These are phyloP conservation scores for Oryza glumipatula DNA, from an alignment of 176 grass and related monocot genomes.

Conservation along the genomic window DNA sequence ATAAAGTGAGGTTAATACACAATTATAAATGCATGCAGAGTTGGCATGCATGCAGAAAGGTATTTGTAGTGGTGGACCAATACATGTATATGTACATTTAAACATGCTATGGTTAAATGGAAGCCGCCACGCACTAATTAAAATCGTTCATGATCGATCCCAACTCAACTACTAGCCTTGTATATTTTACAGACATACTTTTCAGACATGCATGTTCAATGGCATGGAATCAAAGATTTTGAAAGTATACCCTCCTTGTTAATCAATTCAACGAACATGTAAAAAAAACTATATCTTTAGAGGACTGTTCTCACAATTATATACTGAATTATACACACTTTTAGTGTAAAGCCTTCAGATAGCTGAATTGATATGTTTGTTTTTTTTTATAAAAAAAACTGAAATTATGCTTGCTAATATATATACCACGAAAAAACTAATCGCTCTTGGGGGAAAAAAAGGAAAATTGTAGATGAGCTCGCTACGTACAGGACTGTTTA, in stretches of 20 bases:
- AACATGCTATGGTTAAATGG: not conserved
- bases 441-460: too few relatives aligned
- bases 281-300: too few relatives aligned
- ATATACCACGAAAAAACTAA: too few relatives aligned
- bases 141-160: not conserved
- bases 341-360: too few relatives aligned
- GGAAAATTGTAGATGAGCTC: too few relatives aligned
- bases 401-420: too few relatives aligned
- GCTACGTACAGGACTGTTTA: too few relatives aligned
- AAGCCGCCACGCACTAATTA: not conserved
- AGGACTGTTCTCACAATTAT: too few relatives aligned
- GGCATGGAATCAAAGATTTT: not conserved
- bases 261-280: not conserved
- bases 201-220: not conserved
- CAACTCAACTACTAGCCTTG: not conserved
- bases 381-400: too few relatives aligned
- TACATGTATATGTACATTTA: not conserved
- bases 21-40: not conserved
- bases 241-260: not conserved
- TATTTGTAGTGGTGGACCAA: conserved; percentile 23
- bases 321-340: too few relatives aligned
- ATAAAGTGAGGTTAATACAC: not conserved
- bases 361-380: too few relatives aligned
- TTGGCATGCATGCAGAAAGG: conserved; percentile 19
- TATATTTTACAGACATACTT: not conserved